Base-by-base conservation (phyloP, 352 stramenopile species). In the Phytopythium ostracodes region DNA sequence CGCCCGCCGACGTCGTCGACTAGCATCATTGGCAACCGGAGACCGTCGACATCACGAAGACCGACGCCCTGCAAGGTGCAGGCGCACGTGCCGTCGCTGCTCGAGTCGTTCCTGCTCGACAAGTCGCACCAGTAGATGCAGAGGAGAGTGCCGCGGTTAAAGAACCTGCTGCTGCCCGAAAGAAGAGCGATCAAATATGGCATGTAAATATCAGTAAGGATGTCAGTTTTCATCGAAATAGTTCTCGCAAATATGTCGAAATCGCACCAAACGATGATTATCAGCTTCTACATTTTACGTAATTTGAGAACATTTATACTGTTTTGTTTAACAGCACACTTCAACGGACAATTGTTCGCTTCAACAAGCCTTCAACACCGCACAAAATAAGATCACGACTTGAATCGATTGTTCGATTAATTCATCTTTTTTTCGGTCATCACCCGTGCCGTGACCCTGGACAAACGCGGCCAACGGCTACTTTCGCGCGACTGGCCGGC, bases 31-130 rank as follows among this genome's bases (percentile, higher is more conserved):
- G 18, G 42, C 18, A 6, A 11, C 42, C 9, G 42, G 38, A n/a
- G 38, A n/a, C 38, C 38, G 20, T 25, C 10, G n/a, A 31, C 43
- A 22, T 11, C 43, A 11, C 20, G 43, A 22, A 50, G 43, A 50
- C 2, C 43, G 43, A 24, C 18, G 10, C 6, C 22, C 29, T 87
- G 75, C 25, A 57, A 78, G 25, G 63, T 63, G 14, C 67, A 77
- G 42, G 54, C 70, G 17, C 51, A 76, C 5, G 54, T 88, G 22
- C 69, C 73, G 8, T 44, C 59, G 6, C 33, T 85, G n/a, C 58
- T 88, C 38, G 58, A 63, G 27, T 47, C 56, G n/a, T 81, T 81
- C 57, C 50, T 81, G 42, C 60, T 72, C 5, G 49, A 68, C 27
- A 59, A 59, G 53, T 9, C n/a, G 15, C 53, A 59, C 14, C 53